phyloP scores from a whole-genome alignment of 805 yeast species.

The Monosporozyma siamensis region DNA sequence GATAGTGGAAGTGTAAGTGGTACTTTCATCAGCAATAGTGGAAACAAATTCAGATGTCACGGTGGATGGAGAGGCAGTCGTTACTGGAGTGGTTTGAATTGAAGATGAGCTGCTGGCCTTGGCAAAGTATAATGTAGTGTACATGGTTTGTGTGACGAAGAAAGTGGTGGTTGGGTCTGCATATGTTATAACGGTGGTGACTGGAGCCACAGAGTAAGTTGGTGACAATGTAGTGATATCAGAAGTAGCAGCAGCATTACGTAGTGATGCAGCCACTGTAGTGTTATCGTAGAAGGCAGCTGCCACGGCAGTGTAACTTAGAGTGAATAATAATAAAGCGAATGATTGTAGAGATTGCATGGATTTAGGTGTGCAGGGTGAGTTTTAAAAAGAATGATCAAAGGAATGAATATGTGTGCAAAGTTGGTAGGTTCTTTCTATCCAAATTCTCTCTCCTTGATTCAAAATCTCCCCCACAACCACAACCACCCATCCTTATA shows the following conservation, averaged over 20 bases:
- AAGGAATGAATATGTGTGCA: too few relatives aligned
- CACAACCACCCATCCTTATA: neutral
- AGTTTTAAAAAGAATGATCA: neutral
- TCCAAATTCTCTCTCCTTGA: too few relatives aligned
- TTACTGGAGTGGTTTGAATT: constrained; percentile 8
- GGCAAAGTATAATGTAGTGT: constrained; percentile 13
- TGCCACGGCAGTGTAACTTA: neutral
- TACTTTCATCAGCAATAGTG: constrained; percentile 4
- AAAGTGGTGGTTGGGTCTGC: constrained; percentile 14
- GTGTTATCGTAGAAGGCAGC: neutral
- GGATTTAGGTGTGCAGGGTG: neutral
- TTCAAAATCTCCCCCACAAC: neutral
- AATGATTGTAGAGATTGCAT: neutral
- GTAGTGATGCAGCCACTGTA: neutral
- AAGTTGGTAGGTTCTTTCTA: neutral
- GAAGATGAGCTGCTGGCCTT: too few relatives aligned
- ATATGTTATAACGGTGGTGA: constrained; percentile 10
- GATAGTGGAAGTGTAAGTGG: constrained; percentile 1
- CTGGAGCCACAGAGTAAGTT: constrained; percentile 11
- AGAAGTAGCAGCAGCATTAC: constrained; percentile 11
- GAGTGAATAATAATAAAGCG: neutral
- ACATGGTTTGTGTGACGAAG: constrained; percentile 4
- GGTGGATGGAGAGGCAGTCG: constrained; percentile 14
- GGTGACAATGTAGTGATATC: too few relatives aligned
- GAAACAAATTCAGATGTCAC: constrained; percentile 6